These are phyloP conservation scores for Magnusiomyces ingens DNA, from an alignment of 1,139 yeast species.

Conservation along the genomic window DNA sequence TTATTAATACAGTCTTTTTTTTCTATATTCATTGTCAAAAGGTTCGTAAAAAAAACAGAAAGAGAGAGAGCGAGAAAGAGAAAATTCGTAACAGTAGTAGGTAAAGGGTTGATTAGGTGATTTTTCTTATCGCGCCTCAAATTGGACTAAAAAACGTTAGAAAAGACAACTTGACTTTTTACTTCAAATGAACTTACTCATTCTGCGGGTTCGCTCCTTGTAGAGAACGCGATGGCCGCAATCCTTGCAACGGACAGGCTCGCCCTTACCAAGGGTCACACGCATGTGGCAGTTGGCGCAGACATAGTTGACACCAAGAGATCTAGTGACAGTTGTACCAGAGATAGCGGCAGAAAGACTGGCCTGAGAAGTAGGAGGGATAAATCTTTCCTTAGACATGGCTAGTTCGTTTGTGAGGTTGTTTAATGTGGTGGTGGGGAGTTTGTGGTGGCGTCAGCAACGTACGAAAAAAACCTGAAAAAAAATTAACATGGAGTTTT, in stretches of 20 bases:
- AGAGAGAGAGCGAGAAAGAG: too few species aligned
- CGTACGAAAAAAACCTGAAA: too few species aligned
- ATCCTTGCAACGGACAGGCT: constrained; percentile 96
- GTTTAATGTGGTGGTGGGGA: too few species aligned
- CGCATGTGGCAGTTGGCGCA: constrained; percentile 96
- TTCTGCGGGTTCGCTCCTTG: constrained; percentile 94
- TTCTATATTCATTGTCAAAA: too few species aligned
- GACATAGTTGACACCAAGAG: constrained; percentile 83
- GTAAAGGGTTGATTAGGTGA: background rate
- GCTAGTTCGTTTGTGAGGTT: too few species aligned
- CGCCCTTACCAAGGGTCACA: constrained; percentile 82
- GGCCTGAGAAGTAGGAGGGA: constrained; percentile 67
- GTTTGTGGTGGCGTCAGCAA: too few species aligned
- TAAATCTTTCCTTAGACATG: constrained; percentile 77
- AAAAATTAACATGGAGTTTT: too few species aligned
- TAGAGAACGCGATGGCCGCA: constrained; percentile 97
- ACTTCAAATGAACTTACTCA: constrained; percentile 46
- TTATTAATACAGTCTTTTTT: too few species aligned
- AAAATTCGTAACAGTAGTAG: too few species aligned
- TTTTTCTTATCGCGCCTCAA: constrained; percentile 51
- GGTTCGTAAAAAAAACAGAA: too few species aligned
- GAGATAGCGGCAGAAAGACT: constrained; percentile 64
- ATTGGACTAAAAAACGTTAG: constrained; percentile 39
- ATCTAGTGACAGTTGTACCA: constrained; percentile 60
- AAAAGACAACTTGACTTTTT: background rate